Evolutionary conservation across 495 filamentous ascomycete species (phyloP).

Genomic region (Ramalina intermedia): DNA sequence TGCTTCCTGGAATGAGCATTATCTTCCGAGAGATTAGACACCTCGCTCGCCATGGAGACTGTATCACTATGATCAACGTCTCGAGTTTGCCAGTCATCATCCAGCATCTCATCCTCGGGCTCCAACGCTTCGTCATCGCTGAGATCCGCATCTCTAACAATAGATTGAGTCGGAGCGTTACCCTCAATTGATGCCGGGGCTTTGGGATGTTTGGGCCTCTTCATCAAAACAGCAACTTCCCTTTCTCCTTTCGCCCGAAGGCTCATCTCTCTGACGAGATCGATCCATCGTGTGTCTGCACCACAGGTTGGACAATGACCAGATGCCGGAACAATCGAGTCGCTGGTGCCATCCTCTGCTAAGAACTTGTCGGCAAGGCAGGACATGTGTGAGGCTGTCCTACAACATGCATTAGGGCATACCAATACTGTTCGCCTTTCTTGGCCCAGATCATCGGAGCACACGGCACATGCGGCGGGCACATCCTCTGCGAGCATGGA

Average conservation of each 20-base stretch:
- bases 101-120: constrained; percentile 13
- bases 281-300: constrained; percentile 48
- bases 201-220: constrained; percentile 27
- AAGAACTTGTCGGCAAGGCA: constrained; percentile 64
- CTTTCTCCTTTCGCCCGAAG: constrained; percentile 52
- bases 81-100: constrained; percentile 17
- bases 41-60: constrained; percentile 14
- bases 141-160: constrained; percentile 1
- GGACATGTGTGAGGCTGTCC: constrained; percentile 52
- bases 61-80: constrained; percentile 19
- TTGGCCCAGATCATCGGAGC: constrained; percentile 33
- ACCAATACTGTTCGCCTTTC: constrained; percentile 43
- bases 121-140: constrained; percentile 13
- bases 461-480: constrained; percentile 49
- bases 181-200: constrained; percentile 11
- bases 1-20: constrained; percentile 9
- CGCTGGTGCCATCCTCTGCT: constrained; percentile 22
- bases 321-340: constrained; percentile 46
- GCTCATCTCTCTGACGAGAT: constrained; percentile 69
- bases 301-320: constrained; percentile 65
- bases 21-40: constrained; percentile 22
- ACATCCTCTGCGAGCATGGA: constrained; percentile 45
- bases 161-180: background rate
- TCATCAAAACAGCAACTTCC: constrained; percentile 49
- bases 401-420: constrained; percentile 54